Percentiles rank a stretch among this genome's conserved stretches.
These are phyloP conservation scores for Clausena lansium DNA, from an alignment of 345 rosid genomes.

Conservation along the genomic window DNA sequence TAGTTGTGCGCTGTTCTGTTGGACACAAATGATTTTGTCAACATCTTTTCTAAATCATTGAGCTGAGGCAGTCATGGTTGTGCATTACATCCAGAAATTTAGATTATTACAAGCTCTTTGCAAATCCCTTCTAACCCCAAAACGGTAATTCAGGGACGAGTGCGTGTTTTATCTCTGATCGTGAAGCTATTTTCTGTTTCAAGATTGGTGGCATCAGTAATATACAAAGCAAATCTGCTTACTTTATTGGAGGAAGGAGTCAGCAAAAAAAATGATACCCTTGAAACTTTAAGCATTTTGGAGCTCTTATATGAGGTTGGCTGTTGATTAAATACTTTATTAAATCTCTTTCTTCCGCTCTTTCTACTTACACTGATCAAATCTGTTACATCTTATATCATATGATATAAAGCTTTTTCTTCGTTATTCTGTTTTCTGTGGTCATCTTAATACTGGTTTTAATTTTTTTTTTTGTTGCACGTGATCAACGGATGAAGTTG, in stretches of 20 bases:
- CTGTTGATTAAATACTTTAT: constrained; percentile 6
- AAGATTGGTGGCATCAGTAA: constrained; percentile 56
- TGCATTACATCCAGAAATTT: not conserved
- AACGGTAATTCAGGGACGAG: constrained; percentile 65
- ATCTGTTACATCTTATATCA: not conserved
- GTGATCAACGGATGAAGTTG: constrained; percentile 49
- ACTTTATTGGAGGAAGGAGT: constrained; percentile 73
- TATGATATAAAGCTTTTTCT: not conserved
- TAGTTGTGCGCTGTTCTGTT: not conserved
- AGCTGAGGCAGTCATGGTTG: not conserved
- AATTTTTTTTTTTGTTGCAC: constrained; percentile 6
- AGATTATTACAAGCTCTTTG: not conserved
- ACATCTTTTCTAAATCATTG: not conserved
- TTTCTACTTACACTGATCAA: not conserved
- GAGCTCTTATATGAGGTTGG: constrained; percentile 90
- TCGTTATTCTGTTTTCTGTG: constrained; percentile 2
- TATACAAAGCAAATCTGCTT: constrained; percentile 64
- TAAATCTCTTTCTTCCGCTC: not conserved
- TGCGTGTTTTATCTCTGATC: constrained; percentile 69
- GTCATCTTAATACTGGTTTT: not conserved
- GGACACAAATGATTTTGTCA: not conserved
- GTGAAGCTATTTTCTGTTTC: constrained; percentile 91
- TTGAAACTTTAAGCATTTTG: constrained; percentile 61
- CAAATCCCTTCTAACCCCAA: constrained; percentile 10
- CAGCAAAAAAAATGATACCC: constrained; percentile 57